Percentiles rank a stretch among this genome's conserved stretches.
Evolutionary conservation across 768 basidiomycete species (phyloP).

Genomic region (Amanita molliuscula): DNA sequence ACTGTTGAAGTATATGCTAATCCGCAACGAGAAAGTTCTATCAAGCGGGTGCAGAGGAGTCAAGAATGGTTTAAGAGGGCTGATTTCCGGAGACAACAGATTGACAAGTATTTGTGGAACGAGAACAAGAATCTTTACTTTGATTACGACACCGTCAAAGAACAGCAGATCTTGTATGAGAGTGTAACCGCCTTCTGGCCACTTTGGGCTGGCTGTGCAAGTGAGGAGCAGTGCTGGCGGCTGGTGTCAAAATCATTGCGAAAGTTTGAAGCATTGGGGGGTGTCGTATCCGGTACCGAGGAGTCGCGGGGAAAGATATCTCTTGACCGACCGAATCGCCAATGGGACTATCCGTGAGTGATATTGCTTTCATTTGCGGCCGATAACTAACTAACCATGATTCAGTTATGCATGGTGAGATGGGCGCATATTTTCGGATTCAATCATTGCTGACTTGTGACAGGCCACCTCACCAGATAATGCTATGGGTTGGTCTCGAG

Average conservation of each 20-base stretch:
- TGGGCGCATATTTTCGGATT: neutral
- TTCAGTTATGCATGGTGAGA: slow-evolving; percentile 56
- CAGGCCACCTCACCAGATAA: slow-evolving; percentile 97
- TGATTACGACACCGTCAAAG: slow-evolving; percentile 89
- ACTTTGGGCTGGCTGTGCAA: slow-evolving; percentile 95
- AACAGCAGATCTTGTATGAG: slow-evolving; percentile 91
- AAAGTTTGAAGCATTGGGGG: slow-evolving; percentile 95
- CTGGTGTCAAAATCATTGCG: slow-evolving; percentile 84
- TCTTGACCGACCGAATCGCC: slow-evolving; percentile 91
- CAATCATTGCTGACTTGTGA: neutral
- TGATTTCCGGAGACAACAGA: slow-evolving; percentile 69
- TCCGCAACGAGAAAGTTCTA: slow-evolving; percentile 49
- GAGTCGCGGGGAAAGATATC: slow-evolving; percentile 94
- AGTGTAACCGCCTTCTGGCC: slow-evolving; percentile 96
- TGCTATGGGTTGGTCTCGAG: slow-evolving; percentile 95
- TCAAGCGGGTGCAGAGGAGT: slow-evolving; percentile 53
- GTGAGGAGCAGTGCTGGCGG: slow-evolving; percentile 89
- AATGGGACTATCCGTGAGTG: slow-evolving; percentile 95
- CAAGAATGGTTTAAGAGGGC: slow-evolving; percentile 93
- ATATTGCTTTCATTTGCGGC: slow-evolving; percentile 1
- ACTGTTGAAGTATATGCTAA: slow-evolving; percentile 60
- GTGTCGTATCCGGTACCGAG: slow-evolving; percentile 93
- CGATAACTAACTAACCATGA: slow-evolving; percentile 10
- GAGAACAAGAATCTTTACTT: slow-evolving; percentile 91
- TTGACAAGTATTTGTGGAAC: slow-evolving; percentile 96